Evolutionary conservation across 441 rosid species (phyloP).

Genomic region (Breynia disticha): DNA sequence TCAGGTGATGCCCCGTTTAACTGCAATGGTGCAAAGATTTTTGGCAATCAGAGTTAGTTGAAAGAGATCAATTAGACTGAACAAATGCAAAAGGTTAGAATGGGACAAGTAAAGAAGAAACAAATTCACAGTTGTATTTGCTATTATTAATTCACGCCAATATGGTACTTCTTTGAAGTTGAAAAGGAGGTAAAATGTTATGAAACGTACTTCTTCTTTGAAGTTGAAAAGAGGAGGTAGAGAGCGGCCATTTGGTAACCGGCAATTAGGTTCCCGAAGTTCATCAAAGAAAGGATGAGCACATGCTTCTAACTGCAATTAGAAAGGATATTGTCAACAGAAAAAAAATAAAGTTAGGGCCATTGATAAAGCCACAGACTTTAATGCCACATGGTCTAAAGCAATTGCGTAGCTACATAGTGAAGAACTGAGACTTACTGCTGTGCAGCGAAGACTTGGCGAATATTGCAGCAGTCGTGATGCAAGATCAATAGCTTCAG

Average conservation of each 20-base stretch:
- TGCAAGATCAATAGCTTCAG: constrained; percentile 91
- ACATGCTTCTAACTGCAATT: constrained; percentile 36
- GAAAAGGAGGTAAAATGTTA: constrained; percentile 22
- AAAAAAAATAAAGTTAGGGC: not conserved
- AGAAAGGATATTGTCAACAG: constrained; percentile 1
- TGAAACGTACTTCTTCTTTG: constrained; percentile 46
- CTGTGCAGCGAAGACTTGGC: constrained; percentile 71
- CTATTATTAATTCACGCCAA: not conserved
- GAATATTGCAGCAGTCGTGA: constrained; percentile 94
- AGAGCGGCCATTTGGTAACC: constrained; percentile 37
- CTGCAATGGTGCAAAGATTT: constrained; percentile 20
- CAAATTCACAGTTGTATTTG: not conserved
- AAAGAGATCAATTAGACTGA: not conserved
- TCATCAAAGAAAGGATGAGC: constrained; percentile 40
- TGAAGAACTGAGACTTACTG: constrained; percentile 42
- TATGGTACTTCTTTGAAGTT: constrained; percentile 37
- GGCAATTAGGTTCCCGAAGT: constrained; percentile 35
- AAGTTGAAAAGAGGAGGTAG: constrained; percentile 45
- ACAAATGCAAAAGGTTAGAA: too few species aligned
- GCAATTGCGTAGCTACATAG: not conserved
- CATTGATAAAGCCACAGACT: not conserved
- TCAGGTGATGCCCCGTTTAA: constrained; percentile 70
- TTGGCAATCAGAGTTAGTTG: not conserved
- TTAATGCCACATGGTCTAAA: not conserved
- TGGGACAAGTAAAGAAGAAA: not conserved